Percentiles rank a stretch among this genome's conserved stretches.
phyloP scores from a whole-genome alignment of 371 early-diverging fungal species.

The Syncephalastrum sp. region DNA sequence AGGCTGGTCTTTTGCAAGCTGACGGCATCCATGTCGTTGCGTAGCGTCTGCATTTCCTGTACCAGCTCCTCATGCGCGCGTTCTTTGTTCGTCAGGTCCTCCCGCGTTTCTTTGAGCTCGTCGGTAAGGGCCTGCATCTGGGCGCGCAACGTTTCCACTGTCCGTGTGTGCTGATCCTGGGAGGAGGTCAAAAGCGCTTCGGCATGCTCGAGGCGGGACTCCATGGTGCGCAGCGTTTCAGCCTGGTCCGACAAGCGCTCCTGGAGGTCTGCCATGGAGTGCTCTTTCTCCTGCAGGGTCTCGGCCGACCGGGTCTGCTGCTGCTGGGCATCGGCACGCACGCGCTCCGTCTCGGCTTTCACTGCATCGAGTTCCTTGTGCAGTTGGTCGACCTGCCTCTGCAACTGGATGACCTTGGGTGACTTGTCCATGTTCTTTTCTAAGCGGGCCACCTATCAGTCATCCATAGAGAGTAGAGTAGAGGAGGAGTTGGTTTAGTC shows the following conservation, averaged over 20 bases:
- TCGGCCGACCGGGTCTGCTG: conserved; percentile 5
- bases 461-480: too few species aligned
- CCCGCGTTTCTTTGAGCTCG: conserved; percentile 8
- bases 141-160: conserved; percentile 4
- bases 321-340: conserved; percentile 5
- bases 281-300: conserved; percentile 20
- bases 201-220: conserved; percentile 5
- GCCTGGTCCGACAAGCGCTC: conserved; percentile 10
- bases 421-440: conserved; percentile 25
- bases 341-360: neutral
- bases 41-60: conserved; percentile 6
- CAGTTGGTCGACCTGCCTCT: conserved; percentile 28
- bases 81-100: conserved; percentile 11
- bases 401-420: conserved; percentile 25
- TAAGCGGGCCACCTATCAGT: conserved; percentile 21
- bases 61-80: neutral
- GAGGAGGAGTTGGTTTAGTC: too few species aligned
- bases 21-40: conserved; percentile 3
- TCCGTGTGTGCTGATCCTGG: conserved; percentile 7
- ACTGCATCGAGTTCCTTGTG: conserved; percentile 17
- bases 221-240: conserved; percentile 5
- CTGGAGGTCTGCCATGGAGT: conserved; percentile 9
- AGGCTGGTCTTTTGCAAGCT: conserved; percentile 6
- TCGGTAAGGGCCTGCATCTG: conserved; percentile 5
- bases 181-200: conserved; percentile 2